Conservation (phyloP, 139 green algal genomes). For the Chlorella ohadii region DNA sequence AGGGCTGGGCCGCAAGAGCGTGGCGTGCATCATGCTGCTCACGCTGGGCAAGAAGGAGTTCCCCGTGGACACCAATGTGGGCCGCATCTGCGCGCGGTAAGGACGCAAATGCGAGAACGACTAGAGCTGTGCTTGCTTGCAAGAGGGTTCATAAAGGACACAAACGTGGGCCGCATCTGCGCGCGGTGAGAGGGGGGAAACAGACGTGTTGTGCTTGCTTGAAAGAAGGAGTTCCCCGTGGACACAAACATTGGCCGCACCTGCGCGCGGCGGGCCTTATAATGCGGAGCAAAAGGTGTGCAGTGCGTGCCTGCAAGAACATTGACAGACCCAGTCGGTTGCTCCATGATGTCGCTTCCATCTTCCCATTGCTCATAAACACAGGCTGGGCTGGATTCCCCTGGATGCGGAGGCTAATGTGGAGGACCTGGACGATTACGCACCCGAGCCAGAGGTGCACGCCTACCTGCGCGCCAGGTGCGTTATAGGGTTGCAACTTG, state of each 20-base stretch:
- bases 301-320: too few relatives aligned
- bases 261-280: too few relatives aligned
- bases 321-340: too few relatives aligned
- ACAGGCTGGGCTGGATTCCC: constrained; percentile 75
- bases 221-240: too few relatives aligned
- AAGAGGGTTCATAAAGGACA: too few relatives aligned
- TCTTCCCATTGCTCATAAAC: not conserved
- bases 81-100: constrained; percentile 68
- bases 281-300: too few relatives aligned
- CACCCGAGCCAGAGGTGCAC: constrained; percentile 77
- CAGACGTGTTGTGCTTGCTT: too few relatives aligned
- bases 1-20: constrained; percentile 80
- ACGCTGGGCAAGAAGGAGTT: constrained; percentile 67
- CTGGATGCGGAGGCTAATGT: constrained; percentile 51
- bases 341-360: too few relatives aligned
- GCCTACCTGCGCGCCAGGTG: constrained; percentile 61
- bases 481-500: not conserved
- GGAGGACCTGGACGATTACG: constrained; percentile 79
- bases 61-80: constrained; percentile 85
- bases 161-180: constrained; percentile 84
- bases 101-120: too few relatives aligned
- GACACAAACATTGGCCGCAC: constrained; percentile 86
- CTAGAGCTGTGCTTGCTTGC: too few relatives aligned
- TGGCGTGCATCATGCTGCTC: constrained; percentile 79
- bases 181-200: constrained; percentile 54